A percentile compares a stretch with the other conserved stretches of the same genome.
Evolutionary conservation across 2,329 filamentous ascomycete species (phyloP).

Genomic region (Botryotinia convoluta): DNA sequence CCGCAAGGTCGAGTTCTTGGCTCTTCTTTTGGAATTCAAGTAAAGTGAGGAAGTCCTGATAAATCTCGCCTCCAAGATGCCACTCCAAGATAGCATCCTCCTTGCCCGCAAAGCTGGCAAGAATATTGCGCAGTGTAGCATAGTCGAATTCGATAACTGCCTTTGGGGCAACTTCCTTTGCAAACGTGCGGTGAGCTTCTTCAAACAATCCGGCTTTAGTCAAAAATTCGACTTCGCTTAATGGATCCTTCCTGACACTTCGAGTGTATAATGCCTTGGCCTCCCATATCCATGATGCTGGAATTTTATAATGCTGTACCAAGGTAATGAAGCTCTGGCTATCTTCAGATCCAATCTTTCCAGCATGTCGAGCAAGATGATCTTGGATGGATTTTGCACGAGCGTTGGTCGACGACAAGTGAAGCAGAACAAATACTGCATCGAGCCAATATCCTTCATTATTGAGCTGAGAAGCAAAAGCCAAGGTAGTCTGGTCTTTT

Average conservation of each 20-base stretch:
- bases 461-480: slow-evolving; percentile 63
- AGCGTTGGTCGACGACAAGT: slow-evolving; percentile 62
- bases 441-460: slow-evolving; percentile 65
- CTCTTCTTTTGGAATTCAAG: slow-evolving; percentile 44
- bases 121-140: slow-evolving; percentile 62
- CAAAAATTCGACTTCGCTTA: slow-evolving; percentile 73
- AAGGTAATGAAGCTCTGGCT: slow-evolving; percentile 58
- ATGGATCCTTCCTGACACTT: slow-evolving; percentile 65
- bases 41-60: slow-evolving; percentile 59
- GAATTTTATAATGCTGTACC: slow-evolving; percentile 65
- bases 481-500: slow-evolving; percentile 63
- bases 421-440: slow-evolving; percentile 74
- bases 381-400: slow-evolving; percentile 69
- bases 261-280: slow-evolving; percentile 83
- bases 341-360: slow-evolving; percentile 58
- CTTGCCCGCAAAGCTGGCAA: slow-evolving; percentile 67
- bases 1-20: slow-evolving; percentile 43
- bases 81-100: slow-evolving; percentile 66
- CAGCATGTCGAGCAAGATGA: slow-evolving; percentile 70
- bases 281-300: slow-evolving; percentile 77
- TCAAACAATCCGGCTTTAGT: slow-evolving; percentile 72
- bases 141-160: slow-evolving; percentile 83
- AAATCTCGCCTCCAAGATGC: slow-evolving; percentile 77
- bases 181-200: slow-evolving; percentile 82
- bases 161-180: slow-evolving; percentile 74